A percentile compares a stretch with the other conserved stretches of the same genome.
Evolutionary conservation across 257 asterid genomes (phyloP).

Genomic region (Solanum sejunctum): DNA sequence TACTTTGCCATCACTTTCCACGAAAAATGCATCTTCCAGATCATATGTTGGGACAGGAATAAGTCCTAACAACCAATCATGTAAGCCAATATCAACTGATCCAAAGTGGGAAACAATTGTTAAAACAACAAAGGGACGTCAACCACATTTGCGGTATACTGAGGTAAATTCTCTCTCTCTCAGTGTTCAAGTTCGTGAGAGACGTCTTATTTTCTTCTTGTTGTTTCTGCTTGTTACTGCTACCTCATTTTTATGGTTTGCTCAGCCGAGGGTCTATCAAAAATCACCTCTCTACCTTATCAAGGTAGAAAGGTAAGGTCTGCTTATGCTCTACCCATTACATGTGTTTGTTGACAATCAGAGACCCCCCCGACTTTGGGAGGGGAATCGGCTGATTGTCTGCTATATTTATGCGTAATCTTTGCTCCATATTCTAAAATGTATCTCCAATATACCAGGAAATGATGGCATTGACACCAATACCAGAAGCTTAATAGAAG

Average conservation of each 20-base stretch:
- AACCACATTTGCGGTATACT: constrained; percentile 33
- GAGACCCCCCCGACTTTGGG: neutral
- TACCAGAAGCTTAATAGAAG: constrained; percentile 39
- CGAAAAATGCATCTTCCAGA: constrained; percentile 16
- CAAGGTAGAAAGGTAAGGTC: neutral
- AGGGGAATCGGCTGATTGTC: neutral
- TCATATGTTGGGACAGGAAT: constrained; percentile 17
- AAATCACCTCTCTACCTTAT: neutral
- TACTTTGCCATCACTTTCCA: constrained; percentile 62
- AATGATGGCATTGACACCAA: constrained; percentile 25
- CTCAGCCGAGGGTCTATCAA: neutral
- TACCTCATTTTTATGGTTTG: neutral
- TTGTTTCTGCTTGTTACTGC: neutral
- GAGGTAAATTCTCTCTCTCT: constrained; percentile 25
- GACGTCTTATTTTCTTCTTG: neutral
- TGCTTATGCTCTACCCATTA: too few relatives aligned
- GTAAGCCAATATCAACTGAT: constrained; percentile 22
- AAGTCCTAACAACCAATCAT: constrained; percentile 10
- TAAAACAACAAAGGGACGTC: constrained; percentile 35
- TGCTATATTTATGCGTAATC: neutral
- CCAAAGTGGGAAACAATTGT: constrained; percentile 60
- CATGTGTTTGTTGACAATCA: too few relatives aligned
- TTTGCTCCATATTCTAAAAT: neutral
- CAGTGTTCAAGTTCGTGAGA: neutral
- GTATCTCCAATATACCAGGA: constrained; percentile 29